A percentile compares a stretch with the other conserved stretches of the same genome.
These are phyloP conservation scores for Amauroascus niger DNA, from an alignment of 2,329 filamentous ascomycete genomes.

Conservation along the genomic window DNA sequence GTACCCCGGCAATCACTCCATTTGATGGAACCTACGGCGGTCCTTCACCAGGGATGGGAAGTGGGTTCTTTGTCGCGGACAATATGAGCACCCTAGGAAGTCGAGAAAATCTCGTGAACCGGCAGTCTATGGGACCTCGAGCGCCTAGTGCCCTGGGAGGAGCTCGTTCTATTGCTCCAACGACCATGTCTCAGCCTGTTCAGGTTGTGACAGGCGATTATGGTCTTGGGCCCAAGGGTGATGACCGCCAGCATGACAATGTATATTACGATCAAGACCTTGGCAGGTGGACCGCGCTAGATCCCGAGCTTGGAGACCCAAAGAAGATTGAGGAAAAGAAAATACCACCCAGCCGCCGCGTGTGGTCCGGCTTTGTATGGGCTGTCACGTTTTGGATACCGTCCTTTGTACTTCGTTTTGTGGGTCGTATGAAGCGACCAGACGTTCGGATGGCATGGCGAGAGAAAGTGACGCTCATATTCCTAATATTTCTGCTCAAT, in stretches of 20 bases:
- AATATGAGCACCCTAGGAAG: slow-evolving; percentile 56
- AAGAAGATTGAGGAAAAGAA: slow-evolving; percentile 65
- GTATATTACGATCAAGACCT: slow-evolving; percentile 59
- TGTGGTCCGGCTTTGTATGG: slow-evolving; percentile 80
- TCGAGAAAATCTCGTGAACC: slow-evolving; percentile 55
- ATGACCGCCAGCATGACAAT: slow-evolving; percentile 61
- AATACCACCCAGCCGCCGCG: slow-evolving; percentile 53
- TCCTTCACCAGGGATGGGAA: slow-evolving; percentile 45
- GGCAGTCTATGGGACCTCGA: slow-evolving; percentile 38
- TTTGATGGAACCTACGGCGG: slow-evolving; percentile 64
- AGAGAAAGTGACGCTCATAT: slow-evolving; percentile 78
- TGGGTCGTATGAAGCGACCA: slow-evolving; percentile 93
- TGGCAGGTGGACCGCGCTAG: slow-evolving; percentile 59
- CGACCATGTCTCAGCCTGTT: slow-evolving; percentile 48
- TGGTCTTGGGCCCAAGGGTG: slow-evolving; percentile 76
- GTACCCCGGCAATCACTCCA: slow-evolving; percentile 45
- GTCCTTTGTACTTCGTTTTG: slow-evolving; percentile 64
- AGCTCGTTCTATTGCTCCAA: slow-evolving; percentile 44
- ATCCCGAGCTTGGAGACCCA: slow-evolving; percentile 66
- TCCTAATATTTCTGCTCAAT: slow-evolving; percentile 75
- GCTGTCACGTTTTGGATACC: slow-evolving; percentile 88
- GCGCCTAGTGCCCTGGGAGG: slow-evolving; percentile 41
- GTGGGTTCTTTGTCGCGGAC: slow-evolving; percentile 61
- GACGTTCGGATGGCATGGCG: slow-evolving; percentile 97
- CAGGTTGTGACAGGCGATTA: slow-evolving; percentile 68